Conservation (phyloP, 2,329 filamentous ascomycete genomes). For the Zarea fungicola region DNA sequence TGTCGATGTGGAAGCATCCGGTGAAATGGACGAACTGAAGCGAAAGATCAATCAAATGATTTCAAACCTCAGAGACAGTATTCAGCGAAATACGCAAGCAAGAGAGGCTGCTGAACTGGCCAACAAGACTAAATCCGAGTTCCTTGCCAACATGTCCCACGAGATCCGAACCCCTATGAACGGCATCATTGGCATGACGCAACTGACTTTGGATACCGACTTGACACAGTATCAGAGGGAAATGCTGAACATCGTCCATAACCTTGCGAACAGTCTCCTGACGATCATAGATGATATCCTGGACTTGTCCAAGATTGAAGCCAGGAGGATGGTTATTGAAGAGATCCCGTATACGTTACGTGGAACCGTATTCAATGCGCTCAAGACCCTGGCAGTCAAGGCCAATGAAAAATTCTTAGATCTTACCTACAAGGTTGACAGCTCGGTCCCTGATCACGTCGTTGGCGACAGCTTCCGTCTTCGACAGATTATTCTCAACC, state of each 20-base stretch:
- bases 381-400: slow-evolving; percentile 95
- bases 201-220: slow-evolving; percentile 90
- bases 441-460: slow-evolving; percentile 88
- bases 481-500: slow-evolving; percentile 91
- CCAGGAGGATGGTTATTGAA: slow-evolving; percentile 96
- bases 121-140: slow-evolving; percentile 97
- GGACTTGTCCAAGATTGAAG: slow-evolving; percentile 79
- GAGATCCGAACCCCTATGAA: slow-evolving; percentile 97
- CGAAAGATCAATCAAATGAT: slow-evolving; percentile 99
- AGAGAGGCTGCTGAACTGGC: slow-evolving; percentile 93
- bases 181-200: slow-evolving; percentile 97
- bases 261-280: slow-evolving; percentile 88
- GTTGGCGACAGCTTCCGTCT: slow-evolving; percentile 95
- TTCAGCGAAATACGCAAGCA: slow-evolving; percentile 92
- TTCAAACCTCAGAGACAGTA: slow-evolving; percentile 88
- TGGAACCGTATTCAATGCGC: slow-evolving; percentile 91
- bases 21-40: slow-evolving; percentile 98
- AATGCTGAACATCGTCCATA: slow-evolving; percentile 98
- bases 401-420: slow-evolving; percentile 94
- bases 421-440: slow-evolving; percentile 89
- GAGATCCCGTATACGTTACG: slow-evolving; percentile 94
- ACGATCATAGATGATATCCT: slow-evolving; percentile 91
- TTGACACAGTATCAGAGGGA: slow-evolving; percentile 93
- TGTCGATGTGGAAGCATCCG: slow-evolving; percentile 93
- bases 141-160: slow-evolving; percentile 98